These are phyloP conservation scores for Lentinus brumalis DNA, from an alignment of 768 basidiomycete species.

Conservation along the genomic window DNA sequence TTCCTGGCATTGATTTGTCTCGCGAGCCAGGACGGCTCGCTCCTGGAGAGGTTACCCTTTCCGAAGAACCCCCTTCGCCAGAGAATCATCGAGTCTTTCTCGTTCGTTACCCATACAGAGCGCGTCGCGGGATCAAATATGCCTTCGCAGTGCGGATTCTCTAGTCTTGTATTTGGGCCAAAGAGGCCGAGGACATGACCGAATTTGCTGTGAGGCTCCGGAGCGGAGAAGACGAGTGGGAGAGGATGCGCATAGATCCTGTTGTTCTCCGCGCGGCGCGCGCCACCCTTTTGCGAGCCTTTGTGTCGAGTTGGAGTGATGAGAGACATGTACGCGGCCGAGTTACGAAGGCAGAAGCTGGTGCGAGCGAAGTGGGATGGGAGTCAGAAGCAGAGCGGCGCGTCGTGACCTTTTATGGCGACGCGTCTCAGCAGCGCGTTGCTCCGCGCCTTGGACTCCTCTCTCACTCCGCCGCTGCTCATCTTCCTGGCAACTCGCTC, in stretches of 20 bases:
- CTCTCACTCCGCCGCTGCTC: not conserved
- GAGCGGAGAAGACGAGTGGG: constrained; percentile 54
- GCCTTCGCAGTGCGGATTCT: constrained; percentile 77
- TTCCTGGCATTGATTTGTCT: constrained; percentile 67
- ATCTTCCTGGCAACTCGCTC: not conserved
- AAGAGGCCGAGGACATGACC: constrained; percentile 47
- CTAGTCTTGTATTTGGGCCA: constrained; percentile 51
- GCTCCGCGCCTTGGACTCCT: constrained; percentile 1
- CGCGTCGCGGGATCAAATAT: constrained; percentile 75
- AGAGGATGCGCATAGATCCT: constrained; percentile 69
- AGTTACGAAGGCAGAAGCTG: not conserved
- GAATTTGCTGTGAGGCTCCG: constrained; percentile 29
- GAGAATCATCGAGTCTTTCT: constrained; percentile 63
- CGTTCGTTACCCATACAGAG: constrained; percentile 83
- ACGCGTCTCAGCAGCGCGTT: constrained; percentile 6
- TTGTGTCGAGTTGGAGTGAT: constrained; percentile 37
- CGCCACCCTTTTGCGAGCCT: constrained; percentile 48
- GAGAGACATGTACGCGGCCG: constrained; percentile 45
- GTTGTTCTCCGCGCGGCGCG: constrained; percentile 63
- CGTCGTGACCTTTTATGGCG: constrained; percentile 9
- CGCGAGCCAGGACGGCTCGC: constrained; percentile 92
- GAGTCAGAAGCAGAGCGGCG: constrained; percentile 5
- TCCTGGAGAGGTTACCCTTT: constrained; percentile 91
- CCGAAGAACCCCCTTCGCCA: constrained; percentile 97
- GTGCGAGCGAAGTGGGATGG: not conserved